A percentile compares a stretch with the other conserved stretches of the same genome.
Conservation (phyloP, 2,329 filamentous ascomycete genomes). For the Xylaria sp. region DNA sequence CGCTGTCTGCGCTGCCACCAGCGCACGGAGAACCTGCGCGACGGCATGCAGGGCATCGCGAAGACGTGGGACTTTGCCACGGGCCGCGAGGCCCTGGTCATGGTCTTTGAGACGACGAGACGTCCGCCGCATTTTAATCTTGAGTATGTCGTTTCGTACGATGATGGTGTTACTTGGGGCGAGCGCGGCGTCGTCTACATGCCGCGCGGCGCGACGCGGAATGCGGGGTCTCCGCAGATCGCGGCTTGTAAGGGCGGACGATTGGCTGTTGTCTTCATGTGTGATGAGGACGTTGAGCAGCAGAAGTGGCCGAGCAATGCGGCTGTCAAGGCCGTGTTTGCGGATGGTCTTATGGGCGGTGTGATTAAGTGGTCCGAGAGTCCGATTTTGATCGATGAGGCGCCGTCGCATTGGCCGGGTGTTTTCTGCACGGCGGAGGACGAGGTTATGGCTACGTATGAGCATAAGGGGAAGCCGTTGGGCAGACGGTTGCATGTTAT, state of each 20-base stretch:
- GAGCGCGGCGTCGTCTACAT: constrained; percentile 38
- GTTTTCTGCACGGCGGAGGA: constrained; percentile 28
- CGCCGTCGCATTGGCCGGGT: constrained; percentile 34
- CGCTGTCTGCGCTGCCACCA: constrained; percentile 36
- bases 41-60: constrained; percentile 43
- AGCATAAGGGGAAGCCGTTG: constrained; percentile 28
- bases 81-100: constrained; percentile 35
- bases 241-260: constrained; percentile 36
- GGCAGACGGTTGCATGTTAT: constrained; percentile 24
- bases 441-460: constrained; percentile 32
- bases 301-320: constrained; percentile 38
- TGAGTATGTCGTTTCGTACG: constrained; percentile 42
- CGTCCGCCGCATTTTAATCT: constrained; percentile 37
- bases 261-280: constrained; percentile 43
- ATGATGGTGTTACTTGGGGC: constrained; percentile 39
- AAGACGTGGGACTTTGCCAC: constrained; percentile 23
- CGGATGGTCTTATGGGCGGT: constrained; percentile 31
- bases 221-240: constrained; percentile 43
- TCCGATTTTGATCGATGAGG: constrained; percentile 27
- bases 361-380: constrained; percentile 34
- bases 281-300: constrained; percentile 37
- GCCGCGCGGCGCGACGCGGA: constrained; percentile 33
- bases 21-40: constrained; percentile 34
- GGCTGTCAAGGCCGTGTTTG: constrained; percentile 38
- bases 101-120: constrained; percentile 44